A percentile compares a stretch with the other conserved stretches of the same genome.
These are phyloP conservation scores for Raffaelea ambrosiae DNA, from an alignment of 2,329 filamentous ascomycete genomes.

Conservation along the genomic window DNA sequence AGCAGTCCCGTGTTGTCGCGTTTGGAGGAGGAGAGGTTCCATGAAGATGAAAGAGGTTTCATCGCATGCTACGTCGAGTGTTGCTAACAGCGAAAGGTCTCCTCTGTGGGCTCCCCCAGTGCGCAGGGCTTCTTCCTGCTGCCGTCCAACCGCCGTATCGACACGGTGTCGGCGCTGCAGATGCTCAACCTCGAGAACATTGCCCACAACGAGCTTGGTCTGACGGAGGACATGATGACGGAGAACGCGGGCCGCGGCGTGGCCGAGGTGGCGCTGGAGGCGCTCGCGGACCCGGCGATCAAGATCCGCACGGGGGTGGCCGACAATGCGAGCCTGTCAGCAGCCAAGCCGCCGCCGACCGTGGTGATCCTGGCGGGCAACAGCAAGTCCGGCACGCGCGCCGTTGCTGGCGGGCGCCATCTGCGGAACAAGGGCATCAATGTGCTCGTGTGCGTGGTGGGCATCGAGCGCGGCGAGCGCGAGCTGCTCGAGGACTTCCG, in stretches of 20 bases:
- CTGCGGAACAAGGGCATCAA: slow-evolving; percentile 75
- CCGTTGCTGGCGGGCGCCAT: slow-evolving; percentile 78
- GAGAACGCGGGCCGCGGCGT: slow-evolving; percentile 88
- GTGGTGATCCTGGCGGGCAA: slow-evolving; percentile 87
- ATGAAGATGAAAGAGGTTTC: too few species aligned
- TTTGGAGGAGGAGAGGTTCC: too few species aligned
- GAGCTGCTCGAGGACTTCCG: slow-evolving; percentile 73
- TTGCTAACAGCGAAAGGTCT: too few species aligned
- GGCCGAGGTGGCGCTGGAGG: slow-evolving; percentile 68
- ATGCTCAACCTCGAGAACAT: slow-evolving; percentile 92
- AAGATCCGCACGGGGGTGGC: slow-evolving; percentile 42
- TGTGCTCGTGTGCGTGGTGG: slow-evolving; percentile 75
- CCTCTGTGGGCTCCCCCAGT: too few species aligned
- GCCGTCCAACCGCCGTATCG: slow-evolving; percentile 48
- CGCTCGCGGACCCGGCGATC: slow-evolving; percentile 55
- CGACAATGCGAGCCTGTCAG: slow-evolving; percentile 3
- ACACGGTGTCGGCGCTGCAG: slow-evolving; percentile 64
- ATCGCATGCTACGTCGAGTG: too few species aligned
- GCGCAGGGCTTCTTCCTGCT: slow-evolving; percentile 40
- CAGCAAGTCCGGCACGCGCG: slow-evolving; percentile 78
- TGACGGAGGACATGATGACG: slow-evolving; percentile 83
- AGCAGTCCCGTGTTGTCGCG: too few species aligned
- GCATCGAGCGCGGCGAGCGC: slow-evolving; percentile 70
- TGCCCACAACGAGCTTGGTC: slow-evolving; percentile 75
- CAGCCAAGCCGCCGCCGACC: slow-evolving; percentile 18